A percentile compares a stretch with the other conserved stretches of the same genome.
Conservation (phyloP, 1,139 yeast genomes). For the Blastobotrys indianensis region DNA sequence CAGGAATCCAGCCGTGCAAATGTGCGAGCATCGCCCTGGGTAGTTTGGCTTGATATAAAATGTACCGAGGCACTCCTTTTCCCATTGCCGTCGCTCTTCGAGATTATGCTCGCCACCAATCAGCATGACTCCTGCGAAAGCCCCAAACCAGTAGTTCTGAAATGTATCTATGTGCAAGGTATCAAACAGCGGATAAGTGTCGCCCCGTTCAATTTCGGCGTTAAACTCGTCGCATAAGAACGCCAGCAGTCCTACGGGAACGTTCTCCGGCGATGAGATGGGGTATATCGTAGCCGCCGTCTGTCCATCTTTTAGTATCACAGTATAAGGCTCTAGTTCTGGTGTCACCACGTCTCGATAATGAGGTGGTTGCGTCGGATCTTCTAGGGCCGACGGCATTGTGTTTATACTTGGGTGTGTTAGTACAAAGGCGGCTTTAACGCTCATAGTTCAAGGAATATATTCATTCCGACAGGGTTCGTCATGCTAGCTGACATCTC, state of each 20-base stretch:
- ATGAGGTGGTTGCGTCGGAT: constrained; percentile 40
- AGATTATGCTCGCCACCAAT: constrained; percentile 43
- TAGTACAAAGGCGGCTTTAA: not conserved
- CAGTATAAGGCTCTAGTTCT: constrained; percentile 41
- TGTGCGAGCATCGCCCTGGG: constrained; percentile 88
- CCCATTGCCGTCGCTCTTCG: constrained; percentile 62
- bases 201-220: constrained; percentile 86
- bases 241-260: constrained; percentile 73
- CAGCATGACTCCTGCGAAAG: constrained; percentile 78
- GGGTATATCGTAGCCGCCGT: constrained; percentile 93
- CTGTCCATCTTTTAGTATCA: constrained; percentile 77
- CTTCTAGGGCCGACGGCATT: constrained; percentile 40
- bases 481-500: constrained; percentile 2
- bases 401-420: not conserved
- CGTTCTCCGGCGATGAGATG: constrained; percentile 50
- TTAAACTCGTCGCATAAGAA: constrained; percentile 89
- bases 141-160: constrained; percentile 78
- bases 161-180: constrained; percentile 68
- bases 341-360: constrained; percentile 36
- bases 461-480: not conserved
- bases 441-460: too few species aligned
- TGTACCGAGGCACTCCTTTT: constrained; percentile 80
- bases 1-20: constrained; percentile 83
- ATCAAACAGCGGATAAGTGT: constrained; percentile 79
- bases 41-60: constrained; percentile 81